Base-by-base conservation (phyloP, 331 rosid species). In the Spiraea crenata region DNA sequence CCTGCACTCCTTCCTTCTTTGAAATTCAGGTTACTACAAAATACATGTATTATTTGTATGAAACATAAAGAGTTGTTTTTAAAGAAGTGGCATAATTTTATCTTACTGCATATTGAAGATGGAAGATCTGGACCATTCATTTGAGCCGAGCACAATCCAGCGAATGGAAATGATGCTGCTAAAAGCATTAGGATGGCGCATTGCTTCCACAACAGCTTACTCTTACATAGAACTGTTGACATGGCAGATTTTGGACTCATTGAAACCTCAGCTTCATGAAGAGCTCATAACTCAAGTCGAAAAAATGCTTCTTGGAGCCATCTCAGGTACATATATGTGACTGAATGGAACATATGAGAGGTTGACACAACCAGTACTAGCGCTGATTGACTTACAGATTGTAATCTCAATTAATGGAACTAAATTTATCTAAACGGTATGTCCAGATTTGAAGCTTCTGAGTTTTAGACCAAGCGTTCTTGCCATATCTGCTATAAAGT, bases 131-230 rank as follows among this genome's bases (percentile, higher is more conserved):
- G 82, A 80, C 25, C 63, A 81, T 70, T 51, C 35, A 20, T 83
- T 79, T 58, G 15, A 81, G 35, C 50, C 71, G 19, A 72, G 62
- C 35, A 49, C 73, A 19, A 52, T 86, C 63, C 79, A 81, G 74
- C 57, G 48, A 70, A 79, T 86, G 88, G 88, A 86, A 74, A 7
- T 84, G 80, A 72, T 7, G 63, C 41, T 86, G 52, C 67, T 86
- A 70, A 20, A 79, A 46, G 81, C 86, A 57, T 58, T 86, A 25
- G 79, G 60, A 41, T 84, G 91, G 91, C 80, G 83, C 40, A 74
- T 86, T 6, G 70, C 80, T 49, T 52, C 80, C 57, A 76, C 80
- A 49, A 81, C 91, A 50, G 7, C 83, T 57, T 79, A 72, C 64
- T 79, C 83, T 7, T 71, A 74, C 51, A 34, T 72, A 0, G 83